Conservation (phyloP, 495 filamentous ascomycete species). For the Penicillium atrosanguineum region DNA sequence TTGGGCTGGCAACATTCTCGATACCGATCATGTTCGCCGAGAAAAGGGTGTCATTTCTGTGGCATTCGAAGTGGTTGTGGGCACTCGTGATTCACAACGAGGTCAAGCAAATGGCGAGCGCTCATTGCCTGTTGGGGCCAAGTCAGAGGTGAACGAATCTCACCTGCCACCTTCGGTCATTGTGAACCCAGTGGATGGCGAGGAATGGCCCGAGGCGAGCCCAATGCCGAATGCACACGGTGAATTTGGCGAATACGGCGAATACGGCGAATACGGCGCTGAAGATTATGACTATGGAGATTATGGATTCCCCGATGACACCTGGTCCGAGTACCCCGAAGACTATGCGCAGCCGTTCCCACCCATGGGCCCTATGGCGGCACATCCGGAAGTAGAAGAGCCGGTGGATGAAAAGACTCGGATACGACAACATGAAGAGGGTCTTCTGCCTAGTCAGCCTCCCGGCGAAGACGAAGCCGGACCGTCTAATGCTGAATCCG, state of each 20-base stretch:
- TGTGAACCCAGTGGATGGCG: slow-evolving; percentile 24
- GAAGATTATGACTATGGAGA: slow-evolving; percentile 37
- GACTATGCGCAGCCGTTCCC: slow-evolving; percentile 26
- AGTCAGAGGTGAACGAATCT: slow-evolving; percentile 10
- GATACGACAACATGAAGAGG: slow-evolving; percentile 63
- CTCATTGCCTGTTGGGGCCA: slow-evolving; percentile 23
- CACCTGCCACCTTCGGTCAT: slow-evolving; percentile 4
- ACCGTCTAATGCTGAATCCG: slow-evolving; percentile 39
- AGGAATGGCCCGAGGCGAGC: slow-evolving; percentile 30
- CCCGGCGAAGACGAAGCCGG: slow-evolving; percentile 49
- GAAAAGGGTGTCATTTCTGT: slow-evolving; percentile 85
- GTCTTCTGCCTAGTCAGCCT: slow-evolving; percentile 69
- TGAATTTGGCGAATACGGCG: slow-evolving; percentile 35
- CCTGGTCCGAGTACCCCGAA: slow-evolving; percentile 30
- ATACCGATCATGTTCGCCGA: slow-evolving; percentile 80
- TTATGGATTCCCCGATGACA: slow-evolving; percentile 26
- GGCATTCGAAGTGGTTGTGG: slow-evolving; percentile 82
- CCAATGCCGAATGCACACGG: slow-evolving; percentile 21
- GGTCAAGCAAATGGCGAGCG: slow-evolving; percentile 46
- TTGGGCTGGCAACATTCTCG: slow-evolving; percentile 77
- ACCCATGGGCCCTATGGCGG: slow-evolving; percentile 34
- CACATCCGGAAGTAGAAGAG: slow-evolving; percentile 56
- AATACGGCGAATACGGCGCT: slow-evolving; percentile 37
- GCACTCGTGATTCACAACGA: slow-evolving; percentile 75
- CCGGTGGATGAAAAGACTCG: slow-evolving; percentile 67